Percentiles rank a stretch among this genome's conserved stretches.
Evolutionary conservation across 768 basidiomycete genomes (phyloP).

Genomic region (Podaxis pistillaris): DNA sequence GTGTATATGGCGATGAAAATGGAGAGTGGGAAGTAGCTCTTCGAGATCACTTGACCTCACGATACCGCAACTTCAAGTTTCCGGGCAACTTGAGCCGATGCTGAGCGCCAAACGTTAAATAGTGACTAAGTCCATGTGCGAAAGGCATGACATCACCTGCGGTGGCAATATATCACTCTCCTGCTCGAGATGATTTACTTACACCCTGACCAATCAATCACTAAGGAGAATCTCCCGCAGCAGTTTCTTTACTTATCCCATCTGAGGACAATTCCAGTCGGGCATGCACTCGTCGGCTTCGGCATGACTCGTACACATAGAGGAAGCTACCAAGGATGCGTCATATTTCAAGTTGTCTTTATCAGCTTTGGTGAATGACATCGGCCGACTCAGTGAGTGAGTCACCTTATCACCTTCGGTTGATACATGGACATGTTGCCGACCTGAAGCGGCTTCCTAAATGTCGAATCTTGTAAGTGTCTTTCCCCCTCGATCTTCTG

Average conservation of each 20-base stretch:
- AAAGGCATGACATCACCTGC: no score
- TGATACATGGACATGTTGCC: background rate
- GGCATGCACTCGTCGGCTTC: background rate
- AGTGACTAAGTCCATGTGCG: no score
- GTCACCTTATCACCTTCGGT: background rate
- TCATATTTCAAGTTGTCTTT: background rate
- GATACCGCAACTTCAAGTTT: background rate
- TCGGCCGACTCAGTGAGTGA: background rate
- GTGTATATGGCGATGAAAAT: background rate
- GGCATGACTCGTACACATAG: background rate
- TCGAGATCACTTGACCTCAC: background rate
- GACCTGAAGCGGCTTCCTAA: background rate
- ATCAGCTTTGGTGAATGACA: background rate
- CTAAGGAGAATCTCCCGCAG: no score
- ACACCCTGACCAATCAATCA: no score
- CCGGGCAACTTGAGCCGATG: no score
- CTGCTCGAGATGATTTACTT: no score
- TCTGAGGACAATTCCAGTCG: background rate
- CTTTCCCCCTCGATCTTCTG: no score
- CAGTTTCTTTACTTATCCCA: background rate
- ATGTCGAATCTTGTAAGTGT: no score
- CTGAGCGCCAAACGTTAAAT: no score
- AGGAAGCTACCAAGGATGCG: background rate
- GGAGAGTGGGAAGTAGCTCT: background rate
- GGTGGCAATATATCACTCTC: no score